Percentiles rank a stretch among this genome's conserved stretches.
Conservation (phyloP, 2,329 filamentous ascomycete species). For the Lizonia empirigonia region DNA sequence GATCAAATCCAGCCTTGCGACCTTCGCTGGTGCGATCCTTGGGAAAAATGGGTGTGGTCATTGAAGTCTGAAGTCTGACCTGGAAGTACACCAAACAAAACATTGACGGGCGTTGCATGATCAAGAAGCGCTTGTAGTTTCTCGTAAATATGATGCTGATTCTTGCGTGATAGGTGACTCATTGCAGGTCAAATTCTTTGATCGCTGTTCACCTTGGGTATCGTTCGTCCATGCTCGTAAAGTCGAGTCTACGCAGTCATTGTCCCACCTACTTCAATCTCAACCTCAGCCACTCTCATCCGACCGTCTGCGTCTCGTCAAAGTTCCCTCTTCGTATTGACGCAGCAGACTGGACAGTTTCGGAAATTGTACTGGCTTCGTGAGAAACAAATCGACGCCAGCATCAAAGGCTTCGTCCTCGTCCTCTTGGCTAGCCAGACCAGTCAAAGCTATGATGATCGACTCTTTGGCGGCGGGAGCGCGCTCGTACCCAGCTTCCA, state of each 20-base stretch:
- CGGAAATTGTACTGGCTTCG: constrained; percentile 29
- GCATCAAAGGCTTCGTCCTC: constrained; percentile 22
- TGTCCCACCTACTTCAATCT: too few relatives aligned
- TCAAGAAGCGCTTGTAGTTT: not conserved
- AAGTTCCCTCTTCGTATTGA: constrained; percentile 5
- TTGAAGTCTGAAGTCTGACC: not conserved
- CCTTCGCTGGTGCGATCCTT: not conserved
- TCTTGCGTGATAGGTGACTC: not conserved
- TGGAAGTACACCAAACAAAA: not conserved
- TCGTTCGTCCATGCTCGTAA: not conserved
- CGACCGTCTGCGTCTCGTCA: not conserved
- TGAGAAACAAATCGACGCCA: constrained; percentile 29
- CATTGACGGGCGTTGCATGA: not conserved
- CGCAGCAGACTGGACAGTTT: constrained; percentile 15
- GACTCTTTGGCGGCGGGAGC: not conserved
- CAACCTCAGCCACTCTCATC: not conserved
- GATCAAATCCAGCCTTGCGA: not conserved
- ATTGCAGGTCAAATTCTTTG: not conserved
- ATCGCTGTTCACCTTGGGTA: not conserved
- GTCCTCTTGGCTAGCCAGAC: constrained; percentile 19
- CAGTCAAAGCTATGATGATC: constrained; percentile 27
- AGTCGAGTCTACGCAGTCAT: too few relatives aligned
- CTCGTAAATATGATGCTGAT: not conserved
- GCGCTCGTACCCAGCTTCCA: constrained; percentile 16
- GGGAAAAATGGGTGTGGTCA: not conserved